These are phyloP conservation scores for Tagetes patula DNA, from an alignment of 129 eudicot genomes.

Conservation along the genomic window DNA sequence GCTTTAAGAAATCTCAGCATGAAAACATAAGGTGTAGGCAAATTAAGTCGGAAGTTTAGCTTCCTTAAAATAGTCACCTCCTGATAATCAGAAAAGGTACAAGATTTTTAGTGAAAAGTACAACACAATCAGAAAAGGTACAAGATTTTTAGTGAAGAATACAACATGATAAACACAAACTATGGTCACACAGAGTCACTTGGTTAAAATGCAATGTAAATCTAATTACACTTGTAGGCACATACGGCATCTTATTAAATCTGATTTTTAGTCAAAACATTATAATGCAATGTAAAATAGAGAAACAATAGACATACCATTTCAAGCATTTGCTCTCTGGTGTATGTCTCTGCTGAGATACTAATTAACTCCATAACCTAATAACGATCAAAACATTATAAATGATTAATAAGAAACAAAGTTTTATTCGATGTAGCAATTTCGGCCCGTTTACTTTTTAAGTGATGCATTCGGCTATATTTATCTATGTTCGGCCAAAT, in stretches of 20 bases:
- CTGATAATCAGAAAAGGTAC: conserved; percentile 36
- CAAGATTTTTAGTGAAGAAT: background rate
- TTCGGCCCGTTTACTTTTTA: background rate
- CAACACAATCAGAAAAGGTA: background rate
- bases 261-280: background rate
- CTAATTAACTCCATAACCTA: conserved; percentile 79
- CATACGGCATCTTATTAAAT: background rate
- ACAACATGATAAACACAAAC: background rate
- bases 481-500: background rate
- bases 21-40: conserved; percentile 85
- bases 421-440: background rate
- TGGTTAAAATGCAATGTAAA: background rate
- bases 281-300: background rate
- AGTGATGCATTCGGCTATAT: background rate
- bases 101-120: background rate
- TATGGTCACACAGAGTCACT: background rate
- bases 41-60: conserved; percentile 81
- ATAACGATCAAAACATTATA: background rate
- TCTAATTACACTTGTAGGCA: background rate
- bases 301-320: conserved; percentile 50
- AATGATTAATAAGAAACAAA: conserved; percentile 7
- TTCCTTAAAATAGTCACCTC: conserved; percentile 63
- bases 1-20: conserved; percentile 93
- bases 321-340: conserved; percentile 77
- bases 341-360: conserved; percentile 85